Percentiles rank a stretch among this genome's conserved stretches.
phyloP scores from a whole-genome alignment of 1,284 basidiomycete species.

The Malassezia psittaci region DNA sequence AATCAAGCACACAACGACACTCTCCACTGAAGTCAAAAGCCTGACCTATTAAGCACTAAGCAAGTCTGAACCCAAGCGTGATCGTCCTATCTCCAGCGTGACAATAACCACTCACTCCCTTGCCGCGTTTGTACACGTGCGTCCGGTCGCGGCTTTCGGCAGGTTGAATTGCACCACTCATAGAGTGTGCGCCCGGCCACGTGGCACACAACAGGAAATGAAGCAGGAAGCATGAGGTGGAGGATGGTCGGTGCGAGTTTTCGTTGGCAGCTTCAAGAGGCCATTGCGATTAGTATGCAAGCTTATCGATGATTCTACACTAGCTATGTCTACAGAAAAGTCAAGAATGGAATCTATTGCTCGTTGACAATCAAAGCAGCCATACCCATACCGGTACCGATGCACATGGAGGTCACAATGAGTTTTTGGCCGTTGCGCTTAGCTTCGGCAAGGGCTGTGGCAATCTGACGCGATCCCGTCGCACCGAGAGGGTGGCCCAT shows the following conservation, averaged over 20 bases:
- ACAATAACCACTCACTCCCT: too few relatives aligned
- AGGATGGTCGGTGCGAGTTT: too few relatives aligned
- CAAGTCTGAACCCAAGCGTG: too few relatives aligned
- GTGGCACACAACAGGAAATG: too few relatives aligned
- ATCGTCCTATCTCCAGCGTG: too few relatives aligned
- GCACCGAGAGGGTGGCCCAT: slow-evolving; percentile 49
- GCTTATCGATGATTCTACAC: not conserved
- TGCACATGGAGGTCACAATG: slow-evolving; percentile 68
- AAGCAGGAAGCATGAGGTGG: too few relatives aligned
- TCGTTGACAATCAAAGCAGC: slow-evolving; percentile 74
- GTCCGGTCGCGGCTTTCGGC: not conserved
- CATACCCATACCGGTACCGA: slow-evolving; percentile 76
- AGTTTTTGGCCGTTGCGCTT: slow-evolving; percentile 58
- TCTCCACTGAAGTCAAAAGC: too few relatives aligned
- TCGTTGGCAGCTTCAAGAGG: too few relatives aligned
- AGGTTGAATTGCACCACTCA: not conserved
- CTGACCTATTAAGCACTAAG: too few relatives aligned
- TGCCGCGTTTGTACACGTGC: not conserved
- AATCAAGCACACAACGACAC: too few relatives aligned
- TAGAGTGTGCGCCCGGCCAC: too few relatives aligned
- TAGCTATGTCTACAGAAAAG: slow-evolving; percentile 1
- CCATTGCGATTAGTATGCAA: not conserved
- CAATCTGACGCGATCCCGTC: slow-evolving; percentile 73
- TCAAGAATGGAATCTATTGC: slow-evolving; percentile 21
- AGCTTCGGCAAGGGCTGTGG: slow-evolving; percentile 70